Conservation (phyloP, 2,329 filamentous ascomycete genomes). For the Fusarium sp. region DNA sequence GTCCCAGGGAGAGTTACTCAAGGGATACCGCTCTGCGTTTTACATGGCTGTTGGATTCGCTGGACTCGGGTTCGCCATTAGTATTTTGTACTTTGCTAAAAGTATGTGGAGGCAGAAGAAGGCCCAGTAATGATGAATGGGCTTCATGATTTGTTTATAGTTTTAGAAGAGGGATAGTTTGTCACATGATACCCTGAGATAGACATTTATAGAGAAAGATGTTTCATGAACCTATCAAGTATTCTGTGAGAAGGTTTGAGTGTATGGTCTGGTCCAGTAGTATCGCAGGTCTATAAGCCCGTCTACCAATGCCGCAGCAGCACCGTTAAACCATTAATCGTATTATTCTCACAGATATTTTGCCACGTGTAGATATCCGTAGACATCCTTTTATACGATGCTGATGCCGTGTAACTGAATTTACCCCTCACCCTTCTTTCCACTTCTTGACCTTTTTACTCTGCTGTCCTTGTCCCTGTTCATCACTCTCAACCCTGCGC, state of each 20-base stretch:
- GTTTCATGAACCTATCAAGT: not conserved
- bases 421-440: not conserved
- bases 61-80: conserved; percentile 21
- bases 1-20: conserved; percentile 17
- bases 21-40: conserved; percentile 24
- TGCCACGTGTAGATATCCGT: not conserved
- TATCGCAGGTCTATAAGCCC: not conserved
- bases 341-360: rapidly evolving
- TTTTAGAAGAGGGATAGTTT: not conserved
- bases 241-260: not conserved
- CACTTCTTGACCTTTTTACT: not conserved
- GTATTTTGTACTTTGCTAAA: conserved; percentile 29
- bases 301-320: not conserved
- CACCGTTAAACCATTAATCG: not conserved
- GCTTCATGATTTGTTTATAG: not conserved
- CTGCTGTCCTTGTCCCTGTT: not conserved
- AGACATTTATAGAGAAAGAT: not conserved
- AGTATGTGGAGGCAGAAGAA: conserved; percentile 18
- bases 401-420: rapidly evolving
- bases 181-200: not conserved
- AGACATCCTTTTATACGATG: not conserved
- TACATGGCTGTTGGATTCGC: conserved; percentile 33
- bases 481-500: not conserved
- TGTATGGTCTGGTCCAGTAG: not conserved
- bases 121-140: not conserved